Evolutionary conservation across 495 filamentous ascomycete genomes (phyloP).

Genomic region (Podospora comata): DNA sequence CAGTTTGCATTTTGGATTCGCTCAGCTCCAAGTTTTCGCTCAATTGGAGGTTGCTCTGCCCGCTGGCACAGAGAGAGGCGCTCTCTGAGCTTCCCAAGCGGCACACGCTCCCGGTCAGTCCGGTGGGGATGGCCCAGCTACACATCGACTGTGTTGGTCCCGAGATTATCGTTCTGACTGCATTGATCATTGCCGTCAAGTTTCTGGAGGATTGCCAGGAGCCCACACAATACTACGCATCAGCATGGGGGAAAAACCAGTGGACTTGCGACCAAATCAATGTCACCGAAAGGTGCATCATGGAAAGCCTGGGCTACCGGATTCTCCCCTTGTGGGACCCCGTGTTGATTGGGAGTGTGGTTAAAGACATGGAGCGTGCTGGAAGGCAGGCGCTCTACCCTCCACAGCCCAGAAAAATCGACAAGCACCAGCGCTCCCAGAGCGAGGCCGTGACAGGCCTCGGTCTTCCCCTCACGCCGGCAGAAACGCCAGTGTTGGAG

Average conservation of each 20-base stretch:
- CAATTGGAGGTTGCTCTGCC: slow-evolving; percentile 50
- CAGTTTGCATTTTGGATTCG: slow-evolving; percentile 55
- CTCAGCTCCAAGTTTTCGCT: slow-evolving; percentile 53
- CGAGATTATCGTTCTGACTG: slow-evolving; percentile 50
- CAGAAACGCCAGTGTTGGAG: slow-evolving; percentile 39
- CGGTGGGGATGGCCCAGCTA: slow-evolving; percentile 28
- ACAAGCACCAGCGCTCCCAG: slow-evolving; percentile 37
- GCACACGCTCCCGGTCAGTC: slow-evolving; percentile 44
- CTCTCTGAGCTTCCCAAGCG: slow-evolving; percentile 33
- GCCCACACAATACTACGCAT: slow-evolving; percentile 42
- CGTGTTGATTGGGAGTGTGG: slow-evolving; percentile 45
- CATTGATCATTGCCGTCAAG: slow-evolving; percentile 51
- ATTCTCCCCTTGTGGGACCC: slow-evolving; percentile 51
- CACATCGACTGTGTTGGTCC: slow-evolving; percentile 55
- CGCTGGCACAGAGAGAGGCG: slow-evolving; percentile 31
- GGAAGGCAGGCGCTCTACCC: slow-evolving; percentile 35
- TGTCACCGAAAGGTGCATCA: slow-evolving; percentile 51
- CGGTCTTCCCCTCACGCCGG: slow-evolving; percentile 42
- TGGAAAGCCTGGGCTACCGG: slow-evolving; percentile 52
- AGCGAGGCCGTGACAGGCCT: slow-evolving; percentile 39
- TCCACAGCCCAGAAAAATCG: slow-evolving; percentile 16
- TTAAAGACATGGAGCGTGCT: slow-evolving; percentile 54
- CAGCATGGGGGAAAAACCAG: slow-evolving; percentile 44
- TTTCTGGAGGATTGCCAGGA: slow-evolving; percentile 51
- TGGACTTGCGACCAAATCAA: slow-evolving; percentile 56